A percentile compares a stretch with the other conserved stretches of the same genome.
These are phyloP conservation scores for Nicotiana knightiana DNA, from an alignment of 257 asterid genomes.

Conservation along the genomic window DNA sequence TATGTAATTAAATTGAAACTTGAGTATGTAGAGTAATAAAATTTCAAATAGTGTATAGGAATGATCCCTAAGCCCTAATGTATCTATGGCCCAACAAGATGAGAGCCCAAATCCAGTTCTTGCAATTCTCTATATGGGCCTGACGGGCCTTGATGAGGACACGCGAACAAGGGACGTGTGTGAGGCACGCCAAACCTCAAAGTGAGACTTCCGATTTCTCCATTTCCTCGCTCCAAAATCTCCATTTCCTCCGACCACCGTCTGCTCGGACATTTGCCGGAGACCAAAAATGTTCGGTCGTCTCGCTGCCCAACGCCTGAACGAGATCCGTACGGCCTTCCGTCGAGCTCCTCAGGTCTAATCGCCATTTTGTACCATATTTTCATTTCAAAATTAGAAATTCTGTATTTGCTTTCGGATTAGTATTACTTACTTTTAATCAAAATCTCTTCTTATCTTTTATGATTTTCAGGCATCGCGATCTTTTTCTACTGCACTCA, in stretches of 20 bases:
- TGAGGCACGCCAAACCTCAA: neutral
- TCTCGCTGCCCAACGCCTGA: constrained; percentile 60
- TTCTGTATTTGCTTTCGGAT: neutral
- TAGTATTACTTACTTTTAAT: neutral
- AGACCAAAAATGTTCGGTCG: constrained; percentile 57
- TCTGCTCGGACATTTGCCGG: neutral
- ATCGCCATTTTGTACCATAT: neutral
- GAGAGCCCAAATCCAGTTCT: neutral
- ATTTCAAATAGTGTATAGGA: too few species aligned
- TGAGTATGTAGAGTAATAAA: too few species aligned
- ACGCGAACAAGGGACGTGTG: constrained; percentile 22
- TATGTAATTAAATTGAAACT: too few species aligned
- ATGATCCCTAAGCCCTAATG: neutral
- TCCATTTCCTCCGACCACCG: constrained; percentile 8
- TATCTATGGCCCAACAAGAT: neutral
- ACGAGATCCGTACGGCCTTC: constrained; percentile 71
- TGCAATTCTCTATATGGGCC: constrained; percentile 16
- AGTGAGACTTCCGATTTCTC: constrained; percentile 15
- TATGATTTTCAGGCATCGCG: constrained; percentile 53
- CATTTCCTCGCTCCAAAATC: constrained; percentile 8
- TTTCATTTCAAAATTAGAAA: neutral
- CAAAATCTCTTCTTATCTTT: neutral
- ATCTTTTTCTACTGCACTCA: constrained; percentile 78
- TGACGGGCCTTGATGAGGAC: constrained; percentile 23
- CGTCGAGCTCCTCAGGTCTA: constrained; percentile 64